These are phyloP conservation scores for Powellomyces hirtus DNA, from an alignment of 192 early-diverging fungal genomes.

Conservation along the genomic window DNA sequence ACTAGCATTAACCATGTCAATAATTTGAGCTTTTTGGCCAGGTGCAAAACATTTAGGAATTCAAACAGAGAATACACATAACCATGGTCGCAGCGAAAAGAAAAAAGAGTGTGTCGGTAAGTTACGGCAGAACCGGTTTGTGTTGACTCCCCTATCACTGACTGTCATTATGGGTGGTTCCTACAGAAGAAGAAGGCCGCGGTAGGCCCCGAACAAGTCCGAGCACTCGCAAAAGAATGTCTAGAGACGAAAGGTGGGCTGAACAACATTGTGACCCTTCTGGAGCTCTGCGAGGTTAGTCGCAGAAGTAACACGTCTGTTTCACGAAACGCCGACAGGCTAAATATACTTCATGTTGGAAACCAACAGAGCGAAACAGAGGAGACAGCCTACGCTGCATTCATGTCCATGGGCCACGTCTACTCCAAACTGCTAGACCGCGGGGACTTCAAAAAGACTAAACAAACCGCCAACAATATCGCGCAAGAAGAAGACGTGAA, in stretches of 20 bases:
- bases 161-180: background rate
- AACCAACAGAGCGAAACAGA: conserved; percentile 41
- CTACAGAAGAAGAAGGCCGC: background rate
- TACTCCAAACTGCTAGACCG: conserved; percentile 47
- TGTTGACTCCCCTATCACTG: background rate
- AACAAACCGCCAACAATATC: background rate
- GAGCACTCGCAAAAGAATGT: conserved; percentile 58
- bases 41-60: too few species aligned
- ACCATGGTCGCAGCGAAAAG: background rate
- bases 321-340: background rate
- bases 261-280: conserved; percentile 71
- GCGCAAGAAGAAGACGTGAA: background rate
- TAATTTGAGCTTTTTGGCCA: too few species aligned
- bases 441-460: conserved; percentile 24
- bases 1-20: too few species aligned
- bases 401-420: conserved; percentile 71
- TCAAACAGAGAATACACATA: too few species aligned
- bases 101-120: background rate
- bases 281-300: conserved; percentile 51
- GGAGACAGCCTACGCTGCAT: conserved; percentile 64
- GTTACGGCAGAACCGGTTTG: background rate
- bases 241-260: conserved; percentile 67
- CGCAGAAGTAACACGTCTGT: background rate
- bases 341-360: background rate
- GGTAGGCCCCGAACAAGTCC: conserved; percentile 10